These are phyloP conservation scores for Pulveroboletus sp. DNA, from an alignment of 768 basidiomycete genomes.

Conservation along the genomic window DNA sequence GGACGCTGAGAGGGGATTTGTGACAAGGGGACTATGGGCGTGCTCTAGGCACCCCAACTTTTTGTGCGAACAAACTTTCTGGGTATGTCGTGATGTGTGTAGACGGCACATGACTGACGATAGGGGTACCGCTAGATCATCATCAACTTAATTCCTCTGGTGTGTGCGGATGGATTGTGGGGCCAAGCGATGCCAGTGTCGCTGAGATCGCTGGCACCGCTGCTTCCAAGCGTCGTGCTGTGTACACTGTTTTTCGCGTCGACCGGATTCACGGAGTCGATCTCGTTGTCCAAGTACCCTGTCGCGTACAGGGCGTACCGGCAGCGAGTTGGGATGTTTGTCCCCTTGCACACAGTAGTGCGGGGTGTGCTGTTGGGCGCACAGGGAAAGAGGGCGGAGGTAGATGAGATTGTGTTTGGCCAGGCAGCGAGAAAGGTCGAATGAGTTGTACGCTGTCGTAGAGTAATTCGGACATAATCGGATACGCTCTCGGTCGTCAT, in stretches of 20 bases:
- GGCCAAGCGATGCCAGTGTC: slow-evolving; percentile 22
- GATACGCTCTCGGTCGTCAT: slow-evolving; percentile 11
- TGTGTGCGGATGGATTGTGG: slow-evolving; percentile 36
- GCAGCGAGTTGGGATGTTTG: slow-evolving; percentile 77
- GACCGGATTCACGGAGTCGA: slow-evolving; percentile 75
- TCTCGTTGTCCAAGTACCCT: slow-evolving; percentile 72
- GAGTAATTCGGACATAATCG: slow-evolving; percentile 13
- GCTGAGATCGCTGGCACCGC: slow-evolving; percentile 29
- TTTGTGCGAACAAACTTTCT: slow-evolving; percentile 83
- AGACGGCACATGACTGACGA: background rate
- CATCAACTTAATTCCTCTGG: slow-evolving; percentile 61
- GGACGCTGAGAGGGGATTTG: slow-evolving; percentile 76
- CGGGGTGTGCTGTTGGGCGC: slow-evolving; percentile 39
- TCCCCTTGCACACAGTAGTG: slow-evolving; percentile 42
- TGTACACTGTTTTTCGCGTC: slow-evolving; percentile 73
- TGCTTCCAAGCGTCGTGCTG: slow-evolving; percentile 57
- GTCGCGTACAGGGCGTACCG: slow-evolving; percentile 67
- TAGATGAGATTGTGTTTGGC: slow-evolving; percentile 44
- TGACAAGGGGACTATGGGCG: slow-evolving; percentile 80
- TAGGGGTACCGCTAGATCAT: slow-evolving; percentile 44
- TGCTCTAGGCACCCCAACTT: slow-evolving; percentile 93
- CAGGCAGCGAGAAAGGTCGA: slow-evolving; percentile 25
- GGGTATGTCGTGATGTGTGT: slow-evolving; percentile 43
- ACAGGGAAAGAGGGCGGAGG: slow-evolving; percentile 33
- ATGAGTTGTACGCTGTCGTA: background rate